These are phyloP conservation scores for Russula emetica DNA, from an alignment of 768 basidiomycete species.

Conservation along the genomic window DNA sequence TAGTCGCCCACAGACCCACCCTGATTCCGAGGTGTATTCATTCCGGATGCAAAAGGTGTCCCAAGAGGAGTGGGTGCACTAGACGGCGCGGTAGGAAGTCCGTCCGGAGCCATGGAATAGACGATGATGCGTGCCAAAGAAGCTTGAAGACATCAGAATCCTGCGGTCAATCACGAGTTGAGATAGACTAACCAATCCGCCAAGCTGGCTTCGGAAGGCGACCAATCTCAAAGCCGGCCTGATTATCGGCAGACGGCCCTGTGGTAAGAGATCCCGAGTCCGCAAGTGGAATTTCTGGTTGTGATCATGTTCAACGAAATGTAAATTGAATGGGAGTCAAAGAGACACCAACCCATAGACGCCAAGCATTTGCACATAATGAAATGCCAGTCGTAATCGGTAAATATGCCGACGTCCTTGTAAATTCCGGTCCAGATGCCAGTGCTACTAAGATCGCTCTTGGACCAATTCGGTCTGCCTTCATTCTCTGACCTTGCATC, in stretches of 20 bases:
- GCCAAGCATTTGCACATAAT: constrained; percentile 87
- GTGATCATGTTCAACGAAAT: constrained; percentile 11
- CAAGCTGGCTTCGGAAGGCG: constrained; percentile 67
- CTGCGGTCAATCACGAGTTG: constrained; percentile 20
- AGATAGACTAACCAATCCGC: constrained; percentile 57
- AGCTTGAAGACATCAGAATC: constrained; percentile 39
- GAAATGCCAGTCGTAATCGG: constrained; percentile 76
- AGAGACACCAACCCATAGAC: constrained; percentile 60
- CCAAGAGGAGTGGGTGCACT: constrained; percentile 67
- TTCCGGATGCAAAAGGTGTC: constrained; percentile 64
- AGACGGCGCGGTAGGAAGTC: constrained; percentile 52
- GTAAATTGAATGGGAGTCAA: not conserved
- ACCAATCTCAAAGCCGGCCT: constrained; percentile 68
- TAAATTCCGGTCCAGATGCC: constrained; percentile 49
- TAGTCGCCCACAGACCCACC: constrained; percentile 50
- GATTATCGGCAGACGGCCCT: constrained; percentile 68
- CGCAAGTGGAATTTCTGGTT: constrained; percentile 63
- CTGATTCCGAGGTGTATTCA: constrained; percentile 52
- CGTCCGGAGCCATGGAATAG: constrained; percentile 78
- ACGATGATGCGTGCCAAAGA: constrained; percentile 83
- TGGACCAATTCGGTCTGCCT: constrained; percentile 52
- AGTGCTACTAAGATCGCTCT: constrained; percentile 40
- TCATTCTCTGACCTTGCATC: constrained; percentile 63
- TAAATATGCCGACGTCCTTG: constrained; percentile 73
- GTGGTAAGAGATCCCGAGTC: constrained; percentile 72